Conservation (phyloP, 2,329 filamentous ascomycete genomes). For the Apiospora arundinis region DNA sequence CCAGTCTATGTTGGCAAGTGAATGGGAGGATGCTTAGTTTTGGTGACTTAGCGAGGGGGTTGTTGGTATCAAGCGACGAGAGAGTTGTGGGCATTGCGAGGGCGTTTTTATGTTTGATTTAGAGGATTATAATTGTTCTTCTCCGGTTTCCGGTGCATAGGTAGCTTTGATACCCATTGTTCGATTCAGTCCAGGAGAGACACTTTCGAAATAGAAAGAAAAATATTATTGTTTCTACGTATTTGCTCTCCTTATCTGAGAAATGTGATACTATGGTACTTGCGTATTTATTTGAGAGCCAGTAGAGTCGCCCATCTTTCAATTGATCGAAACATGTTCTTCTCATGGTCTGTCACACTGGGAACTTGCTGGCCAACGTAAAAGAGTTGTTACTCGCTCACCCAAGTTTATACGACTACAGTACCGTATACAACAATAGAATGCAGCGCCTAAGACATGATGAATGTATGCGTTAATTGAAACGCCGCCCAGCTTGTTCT, state of each 20-base stretch:
- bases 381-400: too few relatives aligned
- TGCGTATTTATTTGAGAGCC: neutral
- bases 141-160: neutral
- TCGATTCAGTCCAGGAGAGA: neutral
- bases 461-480: neutral
- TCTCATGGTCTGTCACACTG: neutral
- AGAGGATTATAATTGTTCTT: neutral
- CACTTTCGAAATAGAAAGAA: neutral
- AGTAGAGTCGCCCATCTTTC: neutral
- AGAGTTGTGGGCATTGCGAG: conserved; percentile 15
- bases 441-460: neutral
- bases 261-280: neutral
- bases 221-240: neutral
- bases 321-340: neutral
- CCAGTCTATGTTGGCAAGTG: conserved; percentile 75
- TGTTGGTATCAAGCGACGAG: neutral
- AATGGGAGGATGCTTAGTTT: neutral
- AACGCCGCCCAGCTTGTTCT: neutral
- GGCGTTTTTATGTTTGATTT: neutral
- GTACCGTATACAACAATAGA: neutral
- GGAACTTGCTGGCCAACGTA: neutral
- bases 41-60: neutral
- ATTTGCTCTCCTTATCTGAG: neutral
- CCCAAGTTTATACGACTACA: neutral
- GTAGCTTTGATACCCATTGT: conserved; percentile 1